These are phyloP conservation scores for Rhizopogon vinicolor DNA, from an alignment of 768 basidiomycete genomes.

Conservation along the genomic window DNA sequence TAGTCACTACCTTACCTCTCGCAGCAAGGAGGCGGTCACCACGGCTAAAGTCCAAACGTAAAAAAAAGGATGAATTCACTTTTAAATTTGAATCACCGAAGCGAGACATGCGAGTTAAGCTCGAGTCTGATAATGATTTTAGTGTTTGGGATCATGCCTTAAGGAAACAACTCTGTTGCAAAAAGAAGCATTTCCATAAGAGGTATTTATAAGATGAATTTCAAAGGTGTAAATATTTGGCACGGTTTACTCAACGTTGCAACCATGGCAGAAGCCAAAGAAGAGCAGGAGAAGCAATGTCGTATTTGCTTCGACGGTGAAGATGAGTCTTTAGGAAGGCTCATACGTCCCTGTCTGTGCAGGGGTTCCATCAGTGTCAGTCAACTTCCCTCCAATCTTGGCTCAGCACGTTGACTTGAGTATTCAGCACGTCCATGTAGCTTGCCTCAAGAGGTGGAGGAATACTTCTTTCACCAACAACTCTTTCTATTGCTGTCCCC, in stretches of 20 bases:
- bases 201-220: no score
- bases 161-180: no score
- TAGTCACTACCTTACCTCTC: not conserved
- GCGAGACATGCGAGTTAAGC: not conserved
- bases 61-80: not conserved
- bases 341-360: constrained; percentile 70
- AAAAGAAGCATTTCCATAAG: no score
- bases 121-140: not conserved
- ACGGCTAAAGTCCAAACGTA: not conserved
- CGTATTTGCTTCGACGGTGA: constrained; percentile 78
- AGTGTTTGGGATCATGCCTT: not conserved
- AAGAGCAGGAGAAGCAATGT: constrained; percentile 58
- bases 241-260: not conserved
- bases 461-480: constrained; percentile 53
- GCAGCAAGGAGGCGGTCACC: not conserved
- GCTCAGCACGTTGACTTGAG: constrained; percentile 8
- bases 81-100: not conserved
- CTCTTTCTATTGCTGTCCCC: constrained; percentile 77
- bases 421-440: constrained; percentile 70
- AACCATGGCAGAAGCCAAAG: constrained; percentile 7
- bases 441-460: constrained; percentile 75
- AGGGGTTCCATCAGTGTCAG: constrained; percentile 72
- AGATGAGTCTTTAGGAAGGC: constrained; percentile 59
- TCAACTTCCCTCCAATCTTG: constrained; percentile 2
- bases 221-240: not conserved